Percentiles rank a stretch among this genome's conserved stretches.
These are phyloP conservation scores for Phytophthora pseudosyringae DNA, from an alignment of 352 stramenopile genomes.

Conservation along the genomic window DNA sequence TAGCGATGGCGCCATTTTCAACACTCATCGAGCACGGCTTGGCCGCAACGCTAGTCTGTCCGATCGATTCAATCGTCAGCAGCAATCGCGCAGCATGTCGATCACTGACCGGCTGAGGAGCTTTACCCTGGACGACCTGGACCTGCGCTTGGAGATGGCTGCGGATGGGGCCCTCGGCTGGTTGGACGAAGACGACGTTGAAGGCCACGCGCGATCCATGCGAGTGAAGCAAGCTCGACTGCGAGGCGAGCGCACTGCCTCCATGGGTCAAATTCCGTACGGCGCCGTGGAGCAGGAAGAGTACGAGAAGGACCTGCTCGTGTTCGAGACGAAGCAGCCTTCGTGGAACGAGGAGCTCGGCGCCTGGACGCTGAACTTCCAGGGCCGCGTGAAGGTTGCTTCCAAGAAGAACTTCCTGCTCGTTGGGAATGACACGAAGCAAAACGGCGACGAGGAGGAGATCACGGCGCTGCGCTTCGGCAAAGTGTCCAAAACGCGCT, in stretches of 20 bases:
- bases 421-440: conserved; percentile 57
- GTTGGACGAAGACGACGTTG: conserved; percentile 63
- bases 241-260: conserved; percentile 36
- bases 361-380: conserved; percentile 92
- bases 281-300: conserved; percentile 77
- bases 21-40: conserved; percentile 54
- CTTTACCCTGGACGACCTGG: conserved; percentile 67
- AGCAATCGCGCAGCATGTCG: conserved; percentile 55
- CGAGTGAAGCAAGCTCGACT: conserved; percentile 42
- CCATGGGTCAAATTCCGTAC: conserved; percentile 49
- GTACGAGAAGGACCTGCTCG: conserved; percentile 75
- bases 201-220: conserved; percentile 43
- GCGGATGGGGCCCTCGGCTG: conserved; percentile 38
- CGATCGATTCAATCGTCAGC: conserved; percentile 64
- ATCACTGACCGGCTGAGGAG: conserved; percentile 59
- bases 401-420: conserved; percentile 94
- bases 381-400: conserved; percentile 87
- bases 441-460: conserved; percentile 60
- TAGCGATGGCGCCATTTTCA: conserved; percentile 51
- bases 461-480: conserved; percentile 74
- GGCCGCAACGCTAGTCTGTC: conserved; percentile 60
- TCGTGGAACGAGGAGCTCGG: conserved; percentile 84
- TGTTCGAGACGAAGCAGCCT: conserved; percentile 85
- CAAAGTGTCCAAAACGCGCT: conserved; percentile 84
- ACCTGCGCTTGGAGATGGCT: conserved; percentile 48